Conservation (phyloP, 768 basidiomycete species). For the Macrolepiota dolichaula region DNA sequence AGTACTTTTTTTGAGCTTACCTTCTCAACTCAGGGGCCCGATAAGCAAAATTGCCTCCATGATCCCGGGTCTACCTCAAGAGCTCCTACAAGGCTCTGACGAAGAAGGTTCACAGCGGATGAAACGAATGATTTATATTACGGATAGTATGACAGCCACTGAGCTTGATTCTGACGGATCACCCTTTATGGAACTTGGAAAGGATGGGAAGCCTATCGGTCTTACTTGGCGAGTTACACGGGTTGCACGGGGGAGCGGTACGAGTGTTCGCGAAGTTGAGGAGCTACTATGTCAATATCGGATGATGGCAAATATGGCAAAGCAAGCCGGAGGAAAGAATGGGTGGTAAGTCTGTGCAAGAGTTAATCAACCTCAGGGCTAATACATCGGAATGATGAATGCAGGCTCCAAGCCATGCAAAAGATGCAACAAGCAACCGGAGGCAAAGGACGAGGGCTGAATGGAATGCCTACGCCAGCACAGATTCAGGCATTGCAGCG, state of each 20-base stretch:
- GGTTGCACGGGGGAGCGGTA: slow-evolving; percentile 92
- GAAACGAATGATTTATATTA: slow-evolving; percentile 98
- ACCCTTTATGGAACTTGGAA: slow-evolving; percentile 81
- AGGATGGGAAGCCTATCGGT: slow-evolving; percentile 81
- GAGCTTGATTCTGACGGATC: slow-evolving; percentile 96
- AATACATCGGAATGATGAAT: not conserved
- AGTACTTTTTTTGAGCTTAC: not conserved
- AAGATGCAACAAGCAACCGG: slow-evolving; percentile 89
- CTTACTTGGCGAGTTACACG: slow-evolving; percentile 88
- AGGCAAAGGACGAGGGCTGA: slow-evolving; percentile 81
- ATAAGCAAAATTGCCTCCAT: slow-evolving; percentile 97
- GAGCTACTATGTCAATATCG: slow-evolving; percentile 94
- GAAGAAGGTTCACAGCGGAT: slow-evolving; percentile 88
- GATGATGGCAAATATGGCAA: slow-evolving; percentile 99
- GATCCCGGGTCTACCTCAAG: slow-evolving; percentile 96
- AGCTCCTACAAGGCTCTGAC: slow-evolving; percentile 86
- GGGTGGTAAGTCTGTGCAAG: slow-evolving; percentile 59
- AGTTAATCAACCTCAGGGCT: not conserved
- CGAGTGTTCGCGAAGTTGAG: slow-evolving; percentile 96
- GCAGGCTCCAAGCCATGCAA: slow-evolving; percentile 81
- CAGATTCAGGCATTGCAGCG: slow-evolving; percentile 97
- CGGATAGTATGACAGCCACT: slow-evolving; percentile 91
- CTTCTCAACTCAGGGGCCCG: slow-evolving; percentile 72
- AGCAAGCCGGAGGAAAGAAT: slow-evolving; percentile 96
- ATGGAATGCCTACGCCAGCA: slow-evolving; percentile 87